These are phyloP conservation scores for Entoloma clypeatum DNA, from an alignment of 1,284 basidiomycete genomes.

Conservation along the genomic window DNA sequence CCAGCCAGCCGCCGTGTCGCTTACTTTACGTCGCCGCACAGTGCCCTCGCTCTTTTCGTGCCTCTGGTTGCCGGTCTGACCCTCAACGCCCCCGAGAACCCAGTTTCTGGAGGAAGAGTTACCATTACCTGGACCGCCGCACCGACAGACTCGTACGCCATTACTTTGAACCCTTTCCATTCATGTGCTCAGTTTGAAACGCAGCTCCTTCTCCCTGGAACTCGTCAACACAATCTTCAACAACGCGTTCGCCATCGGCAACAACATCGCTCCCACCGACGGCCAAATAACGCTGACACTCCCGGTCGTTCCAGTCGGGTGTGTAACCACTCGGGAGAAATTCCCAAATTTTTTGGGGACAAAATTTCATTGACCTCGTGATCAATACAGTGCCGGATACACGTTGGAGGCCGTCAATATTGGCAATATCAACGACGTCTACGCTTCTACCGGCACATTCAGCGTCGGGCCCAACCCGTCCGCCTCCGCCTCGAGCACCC, in stretches of 20 bases:
- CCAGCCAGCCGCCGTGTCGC: not conserved
- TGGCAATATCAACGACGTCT: conserved; percentile 48
- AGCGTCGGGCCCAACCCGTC: conserved; percentile 33
- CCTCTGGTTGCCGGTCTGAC: conserved; percentile 50
- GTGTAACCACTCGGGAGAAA: conserved; percentile 24
- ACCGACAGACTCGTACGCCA: conserved; percentile 38
- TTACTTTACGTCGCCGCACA: conserved; percentile 20
- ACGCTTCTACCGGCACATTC: conserved; percentile 42
- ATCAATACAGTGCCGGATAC: conserved; percentile 44
- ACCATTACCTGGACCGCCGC: conserved; percentile 47
- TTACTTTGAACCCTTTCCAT: not conserved
- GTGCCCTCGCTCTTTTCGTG: conserved; percentile 42
- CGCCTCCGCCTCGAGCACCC: conserved; percentile 17
- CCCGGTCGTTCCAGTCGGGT: conserved; percentile 52
- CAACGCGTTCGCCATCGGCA: conserved; percentile 52
- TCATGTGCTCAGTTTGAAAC: not conserved
- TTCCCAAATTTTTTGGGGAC: conserved; percentile 4
- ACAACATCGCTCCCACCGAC: conserved; percentile 45
- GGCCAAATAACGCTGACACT: conserved; percentile 39
- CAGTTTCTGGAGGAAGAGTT: conserved; percentile 30
- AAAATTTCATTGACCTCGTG: conserved; percentile 1
- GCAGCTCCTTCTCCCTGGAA: conserved; percentile 32
- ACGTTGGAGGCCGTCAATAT: conserved; percentile 47
- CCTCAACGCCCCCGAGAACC: conserved; percentile 36
- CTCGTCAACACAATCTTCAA: conserved; percentile 51